Percentiles rank a stretch among this genome's conserved stretches.
These are phyloP conservation scores for Starmerella riodocensis DNA, from an alignment of 805 yeast species.

Conservation along the genomic window DNA sequence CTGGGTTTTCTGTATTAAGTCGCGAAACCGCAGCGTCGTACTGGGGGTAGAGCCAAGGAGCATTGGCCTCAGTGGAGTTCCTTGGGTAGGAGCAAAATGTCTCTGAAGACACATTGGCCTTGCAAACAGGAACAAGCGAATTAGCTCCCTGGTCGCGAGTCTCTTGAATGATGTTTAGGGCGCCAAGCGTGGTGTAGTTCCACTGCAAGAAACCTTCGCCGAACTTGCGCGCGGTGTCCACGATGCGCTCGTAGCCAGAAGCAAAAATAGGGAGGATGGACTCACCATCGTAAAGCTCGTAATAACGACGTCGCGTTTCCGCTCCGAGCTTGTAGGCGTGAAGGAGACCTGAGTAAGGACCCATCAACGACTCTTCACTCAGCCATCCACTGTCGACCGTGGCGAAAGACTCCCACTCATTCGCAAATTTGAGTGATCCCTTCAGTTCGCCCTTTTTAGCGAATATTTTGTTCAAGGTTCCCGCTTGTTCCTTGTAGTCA, in stretches of 20 bases:
- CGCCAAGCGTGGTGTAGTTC: constrained; percentile 21
- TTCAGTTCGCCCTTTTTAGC: constrained; percentile 11
- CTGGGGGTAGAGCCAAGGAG: constrained; percentile 16
- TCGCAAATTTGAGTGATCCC: constrained; percentile 37
- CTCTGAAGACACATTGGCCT: not conserved
- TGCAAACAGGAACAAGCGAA: constrained; percentile 19
- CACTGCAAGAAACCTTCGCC: constrained; percentile 24
- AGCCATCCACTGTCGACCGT: constrained; percentile 28
- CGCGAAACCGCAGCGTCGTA: constrained; percentile 18
- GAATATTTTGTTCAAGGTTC: constrained; percentile 10
- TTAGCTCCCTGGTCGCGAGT: constrained; percentile 20
- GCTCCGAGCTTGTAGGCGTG: constrained; percentile 40
- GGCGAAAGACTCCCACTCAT: constrained; percentile 35
- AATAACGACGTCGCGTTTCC: constrained; percentile 38
- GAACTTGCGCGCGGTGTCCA: constrained; percentile 23
- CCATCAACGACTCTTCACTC: constrained; percentile 41
- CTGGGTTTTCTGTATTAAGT: constrained; percentile 22
- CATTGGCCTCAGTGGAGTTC: constrained; percentile 3
- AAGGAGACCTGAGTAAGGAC: constrained; percentile 41
- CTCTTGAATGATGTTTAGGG: constrained; percentile 21
- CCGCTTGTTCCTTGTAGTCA: constrained; percentile 11
- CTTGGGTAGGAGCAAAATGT: constrained; percentile 14
- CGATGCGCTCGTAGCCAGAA: constrained; percentile 40
- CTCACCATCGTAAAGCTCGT: constrained; percentile 32
- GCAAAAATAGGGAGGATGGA: constrained; percentile 39